phyloP scores from a whole-genome alignment of 2,329 filamentous ascomycete genomes.

The Exophiala aquamarina region DNA sequence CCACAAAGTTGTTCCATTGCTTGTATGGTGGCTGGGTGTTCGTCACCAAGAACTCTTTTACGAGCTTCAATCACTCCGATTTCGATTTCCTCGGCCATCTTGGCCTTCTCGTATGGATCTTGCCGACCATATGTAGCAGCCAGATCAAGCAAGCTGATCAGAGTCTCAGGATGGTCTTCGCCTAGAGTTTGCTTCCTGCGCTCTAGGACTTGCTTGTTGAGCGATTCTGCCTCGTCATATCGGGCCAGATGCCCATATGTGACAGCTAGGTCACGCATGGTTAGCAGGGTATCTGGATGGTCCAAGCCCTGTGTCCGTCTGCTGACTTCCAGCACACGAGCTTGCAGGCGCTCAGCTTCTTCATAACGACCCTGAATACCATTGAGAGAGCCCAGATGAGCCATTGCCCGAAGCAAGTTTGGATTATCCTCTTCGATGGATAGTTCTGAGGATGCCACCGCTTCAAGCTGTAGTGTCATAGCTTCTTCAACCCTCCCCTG shows the following conservation, averaged over 20 bases:
- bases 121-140: slow-evolving; percentile 12
- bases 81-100: slow-evolving; percentile 18
- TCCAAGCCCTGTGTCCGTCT: slow-evolving; percentile 26
- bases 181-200: slow-evolving; percentile 26
- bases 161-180: slow-evolving; percentile 28
- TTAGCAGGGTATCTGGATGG: slow-evolving; percentile 31
- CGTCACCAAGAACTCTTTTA: slow-evolving; percentile 15
- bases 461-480: slow-evolving; percentile 18
- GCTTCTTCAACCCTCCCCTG: slow-evolving; percentile 23
- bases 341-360: slow-evolving; percentile 25
- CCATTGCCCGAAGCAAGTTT: slow-evolving; percentile 33
- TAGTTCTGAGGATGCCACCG: slow-evolving; percentile 14
- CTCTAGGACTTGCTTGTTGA: slow-evolving; percentile 23
- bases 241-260: slow-evolving; percentile 20
- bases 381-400: slow-evolving; percentile 31
- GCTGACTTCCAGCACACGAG: slow-evolving; percentile 23
- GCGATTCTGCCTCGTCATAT: slow-evolving; percentile 21
- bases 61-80: slow-evolving; percentile 16
- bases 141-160: slow-evolving; percentile 28
- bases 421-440: slow-evolving; percentile 28
- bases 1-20: slow-evolving; percentile 1
- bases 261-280: slow-evolving; percentile 24
- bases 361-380: slow-evolving; percentile 20
- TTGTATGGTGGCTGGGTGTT: slow-evolving; percentile 22
- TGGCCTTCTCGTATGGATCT: neutral